A percentile compares a stretch with the other conserved stretches of the same genome.
These are phyloP conservation scores for Aspergillus sclerotioniger DNA, from an alignment of 495 filamentous ascomycete species.

Conservation along the genomic window DNA sequence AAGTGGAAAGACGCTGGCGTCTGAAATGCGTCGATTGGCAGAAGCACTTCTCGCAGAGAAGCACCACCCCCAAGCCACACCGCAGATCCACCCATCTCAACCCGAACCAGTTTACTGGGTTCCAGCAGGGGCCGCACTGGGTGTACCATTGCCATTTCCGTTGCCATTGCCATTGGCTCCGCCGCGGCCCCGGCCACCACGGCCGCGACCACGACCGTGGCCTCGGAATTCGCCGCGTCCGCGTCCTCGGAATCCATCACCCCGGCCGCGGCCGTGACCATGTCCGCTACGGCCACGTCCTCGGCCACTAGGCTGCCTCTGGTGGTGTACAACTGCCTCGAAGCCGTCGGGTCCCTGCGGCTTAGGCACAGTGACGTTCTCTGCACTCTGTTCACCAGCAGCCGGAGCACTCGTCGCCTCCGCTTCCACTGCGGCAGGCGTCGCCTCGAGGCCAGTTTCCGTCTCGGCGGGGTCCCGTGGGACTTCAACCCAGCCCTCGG, in stretches of 20 bases:
- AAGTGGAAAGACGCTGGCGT: conserved; percentile 8
- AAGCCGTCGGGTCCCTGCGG: conserved; percentile 75
- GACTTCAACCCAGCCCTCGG: conserved; percentile 76
- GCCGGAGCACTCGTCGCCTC: conserved; percentile 24
- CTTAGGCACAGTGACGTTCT: conserved; percentile 46
- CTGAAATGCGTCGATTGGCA: background rate
- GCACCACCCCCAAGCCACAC: background rate
- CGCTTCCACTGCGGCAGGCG: conserved; percentile 46
- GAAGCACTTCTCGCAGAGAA: conserved; percentile 4
- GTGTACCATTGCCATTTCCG: conserved; percentile 21
- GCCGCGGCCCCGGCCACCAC: conserved; percentile 35
- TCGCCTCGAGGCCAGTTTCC: conserved; percentile 62
- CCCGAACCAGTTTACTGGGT: conserved; percentile 15
- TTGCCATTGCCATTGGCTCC: conserved; percentile 29
- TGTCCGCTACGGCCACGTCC: conserved; percentile 50
- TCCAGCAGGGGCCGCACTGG: conserved; percentile 22
- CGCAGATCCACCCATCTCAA: conserved; percentile 9
- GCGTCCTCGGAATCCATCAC: conserved; percentile 57
- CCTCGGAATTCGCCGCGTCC: conserved; percentile 49
- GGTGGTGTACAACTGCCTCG: conserved; percentile 61
- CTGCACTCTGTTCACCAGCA: conserved; percentile 61
- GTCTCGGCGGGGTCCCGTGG: conserved; percentile 73
- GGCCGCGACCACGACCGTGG: conserved; percentile 37
- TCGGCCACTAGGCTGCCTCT: conserved; percentile 49
- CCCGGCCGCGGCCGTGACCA: conserved; percentile 51